A percentile compares a stretch with the other conserved stretches of the same genome.
phyloP scores from a whole-genome alignment of 2,329 filamentous ascomycete genomes.

The Monosporascus sp. region DNA sequence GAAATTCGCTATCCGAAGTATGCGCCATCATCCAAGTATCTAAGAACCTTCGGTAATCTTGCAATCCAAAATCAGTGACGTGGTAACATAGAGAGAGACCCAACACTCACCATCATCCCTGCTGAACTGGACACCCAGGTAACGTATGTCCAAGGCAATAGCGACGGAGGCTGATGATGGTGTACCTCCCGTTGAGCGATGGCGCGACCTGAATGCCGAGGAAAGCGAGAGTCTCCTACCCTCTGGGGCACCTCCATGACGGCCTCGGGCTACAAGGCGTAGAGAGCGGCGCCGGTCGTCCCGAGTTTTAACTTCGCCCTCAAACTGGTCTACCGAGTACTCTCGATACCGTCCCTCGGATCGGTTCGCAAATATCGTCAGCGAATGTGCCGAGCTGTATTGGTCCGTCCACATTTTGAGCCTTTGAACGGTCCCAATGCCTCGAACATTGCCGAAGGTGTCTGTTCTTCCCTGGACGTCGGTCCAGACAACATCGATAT shows the following conservation, averaged over 20 bases:
- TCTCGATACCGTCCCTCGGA: slow-evolving; percentile 40
- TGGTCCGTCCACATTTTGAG: slow-evolving; percentile 49
- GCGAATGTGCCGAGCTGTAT: slow-evolving; percentile 41
- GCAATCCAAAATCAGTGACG: background rate
- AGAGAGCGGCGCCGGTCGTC: slow-evolving; percentile 43
- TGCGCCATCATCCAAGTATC: slow-evolving; percentile 43
- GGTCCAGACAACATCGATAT: slow-evolving; percentile 49
- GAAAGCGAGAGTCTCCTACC: slow-evolving; percentile 17
- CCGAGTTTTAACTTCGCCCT: slow-evolving; percentile 39
- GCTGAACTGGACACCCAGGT: slow-evolving; percentile 47
- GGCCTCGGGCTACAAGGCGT: slow-evolving; percentile 35
- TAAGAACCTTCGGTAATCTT: slow-evolving; percentile 43
- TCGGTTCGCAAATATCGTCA: slow-evolving; percentile 45
- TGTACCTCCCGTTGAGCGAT: slow-evolving; percentile 1
- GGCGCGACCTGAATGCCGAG: slow-evolving; percentile 5
- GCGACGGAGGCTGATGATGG: slow-evolving; percentile 11
- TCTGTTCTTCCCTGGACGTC: slow-evolving; percentile 45
- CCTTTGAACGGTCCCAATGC: slow-evolving; percentile 46
- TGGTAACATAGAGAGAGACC: background rate
- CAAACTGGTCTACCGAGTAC: slow-evolving; percentile 43
- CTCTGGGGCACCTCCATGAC: slow-evolving; percentile 37
- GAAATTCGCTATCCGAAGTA: slow-evolving; percentile 41
- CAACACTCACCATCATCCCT: slow-evolving; percentile 37
- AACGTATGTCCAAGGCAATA: slow-evolving; percentile 37
- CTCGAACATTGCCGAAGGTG: slow-evolving; percentile 44